phyloP scores from a whole-genome alignment of 768 basidiomycete species.

The Hortiboletus flavorubellus region DNA sequence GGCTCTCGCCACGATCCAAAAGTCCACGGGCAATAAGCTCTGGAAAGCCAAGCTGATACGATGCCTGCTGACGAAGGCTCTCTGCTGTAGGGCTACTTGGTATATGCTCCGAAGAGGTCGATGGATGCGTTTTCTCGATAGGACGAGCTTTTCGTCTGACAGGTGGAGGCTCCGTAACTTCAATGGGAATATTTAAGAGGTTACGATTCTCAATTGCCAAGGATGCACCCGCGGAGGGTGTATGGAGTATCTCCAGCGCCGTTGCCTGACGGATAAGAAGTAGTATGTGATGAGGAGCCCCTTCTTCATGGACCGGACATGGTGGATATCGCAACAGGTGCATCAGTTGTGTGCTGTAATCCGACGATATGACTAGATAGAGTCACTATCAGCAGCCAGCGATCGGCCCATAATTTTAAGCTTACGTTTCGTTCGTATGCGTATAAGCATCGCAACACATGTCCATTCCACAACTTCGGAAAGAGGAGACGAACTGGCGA shows the following conservation, averaged over 20 bases:
- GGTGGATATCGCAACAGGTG: constrained; percentile 82
- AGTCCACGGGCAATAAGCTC: constrained; percentile 72
- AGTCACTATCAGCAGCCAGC: constrained; percentile 13
- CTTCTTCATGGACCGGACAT: constrained; percentile 31
- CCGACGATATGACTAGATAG: constrained; percentile 71
- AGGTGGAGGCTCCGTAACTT: constrained; percentile 50
- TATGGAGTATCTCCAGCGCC: constrained; percentile 71
- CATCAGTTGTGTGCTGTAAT: constrained; percentile 85
- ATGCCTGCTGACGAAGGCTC: constrained; percentile 41
- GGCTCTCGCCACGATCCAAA: constrained; percentile 70
- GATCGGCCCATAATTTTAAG: neutral
- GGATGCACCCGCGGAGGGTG: constrained; percentile 70
- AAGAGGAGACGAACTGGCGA: constrained; percentile 74
- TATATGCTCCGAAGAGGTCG: constrained; percentile 18
- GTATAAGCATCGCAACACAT: constrained; percentile 91
- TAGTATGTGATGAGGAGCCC: constrained; percentile 52
- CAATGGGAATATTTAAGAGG: constrained; percentile 66
- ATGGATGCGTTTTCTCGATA: constrained; percentile 30
- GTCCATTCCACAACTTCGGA: constrained; percentile 81
- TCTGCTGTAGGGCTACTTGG: constrained; percentile 20
- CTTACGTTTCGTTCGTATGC: constrained; percentile 87
- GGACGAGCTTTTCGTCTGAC: constrained; percentile 36
- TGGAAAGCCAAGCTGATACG: constrained; percentile 53
- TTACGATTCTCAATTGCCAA: constrained; percentile 81
- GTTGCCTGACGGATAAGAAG: constrained; percentile 84